Evolutionary conservation across 805 yeast species (phyloP).

Genomic region (Wickerhamiella occidentalis): DNA sequence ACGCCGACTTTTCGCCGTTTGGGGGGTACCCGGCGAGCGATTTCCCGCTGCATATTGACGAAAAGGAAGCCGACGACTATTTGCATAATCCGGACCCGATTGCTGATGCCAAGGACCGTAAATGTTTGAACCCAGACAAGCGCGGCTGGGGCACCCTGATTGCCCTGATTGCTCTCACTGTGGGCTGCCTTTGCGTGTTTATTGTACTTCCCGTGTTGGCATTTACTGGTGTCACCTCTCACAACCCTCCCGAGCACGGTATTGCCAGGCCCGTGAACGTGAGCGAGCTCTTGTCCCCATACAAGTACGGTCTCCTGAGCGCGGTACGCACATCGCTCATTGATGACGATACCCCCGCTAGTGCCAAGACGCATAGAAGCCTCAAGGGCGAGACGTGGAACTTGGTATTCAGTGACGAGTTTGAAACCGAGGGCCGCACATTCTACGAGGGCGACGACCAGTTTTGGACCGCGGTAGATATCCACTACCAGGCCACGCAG

Average conservation of each 20-base stretch:
- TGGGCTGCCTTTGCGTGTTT: conserved; percentile 58
- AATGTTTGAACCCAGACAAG: conserved; percentile 27
- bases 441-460: conserved; percentile 88
- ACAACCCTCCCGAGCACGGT: conserved; percentile 16
- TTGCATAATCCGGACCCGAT: conserved; percentile 94
- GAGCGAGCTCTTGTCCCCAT: conserved; percentile 38
- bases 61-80: conserved; percentile 90
- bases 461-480: conserved; percentile 74
- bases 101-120: conserved; percentile 66
- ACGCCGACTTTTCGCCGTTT: conserved; percentile 51
- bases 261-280: not conserved
- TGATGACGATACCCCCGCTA: conserved; percentile 60
- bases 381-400: conserved; percentile 56
- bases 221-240: conserved; percentile 52
- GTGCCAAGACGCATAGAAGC: conserved; percentile 39
- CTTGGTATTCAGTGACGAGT: conserved; percentile 83
- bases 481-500: conserved; percentile 74
- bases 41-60: conserved; percentile 83
- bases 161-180: conserved; percentile 38
- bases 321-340: conserved; percentile 51
- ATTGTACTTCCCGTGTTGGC: conserved; percentile 75
- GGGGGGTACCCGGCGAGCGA: conserved; percentile 94
- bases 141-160: conserved; percentile 28
- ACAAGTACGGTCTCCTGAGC: conserved; percentile 43
- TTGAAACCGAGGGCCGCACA: conserved; percentile 78